Percentiles rank a stretch among this genome's conserved stretches.
Conservation (phyloP, 1,139 yeast species). For the Yamadazyma mexicana region DNA sequence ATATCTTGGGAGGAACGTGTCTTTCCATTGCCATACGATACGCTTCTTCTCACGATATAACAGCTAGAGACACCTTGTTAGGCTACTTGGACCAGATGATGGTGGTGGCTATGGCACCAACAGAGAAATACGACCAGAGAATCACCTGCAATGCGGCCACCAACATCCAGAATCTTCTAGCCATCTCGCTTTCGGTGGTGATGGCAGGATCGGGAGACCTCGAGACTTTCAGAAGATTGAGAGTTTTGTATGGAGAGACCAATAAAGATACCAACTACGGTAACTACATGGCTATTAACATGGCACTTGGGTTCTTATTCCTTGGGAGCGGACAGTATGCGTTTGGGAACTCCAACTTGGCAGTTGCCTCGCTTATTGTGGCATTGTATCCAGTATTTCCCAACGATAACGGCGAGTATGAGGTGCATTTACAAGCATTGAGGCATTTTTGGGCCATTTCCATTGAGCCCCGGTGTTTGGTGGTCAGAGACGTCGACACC, state of each 20-base stretch:
- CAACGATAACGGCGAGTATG: slow-evolving; percentile 39
- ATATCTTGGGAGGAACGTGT: slow-evolving; percentile 74
- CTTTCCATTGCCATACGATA: slow-evolving; percentile 72
- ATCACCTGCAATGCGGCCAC: slow-evolving; percentile 58
- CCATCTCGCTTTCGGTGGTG: slow-evolving; percentile 65
- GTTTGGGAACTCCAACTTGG: slow-evolving; percentile 60
- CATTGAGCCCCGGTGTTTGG: slow-evolving; percentile 76
- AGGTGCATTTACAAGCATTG: slow-evolving; percentile 78
- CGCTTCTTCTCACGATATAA: slow-evolving; percentile 66
- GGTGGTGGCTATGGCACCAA: slow-evolving; percentile 49
- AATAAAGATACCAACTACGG: slow-evolving; percentile 58
- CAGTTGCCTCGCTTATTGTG: slow-evolving; percentile 71
- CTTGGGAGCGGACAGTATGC: slow-evolving; percentile 94
- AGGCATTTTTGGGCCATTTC: slow-evolving; percentile 92
- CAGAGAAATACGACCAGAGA: slow-evolving; percentile 57
- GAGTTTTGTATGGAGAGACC: slow-evolving; percentile 65
- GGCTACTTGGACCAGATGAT: slow-evolving; percentile 62
- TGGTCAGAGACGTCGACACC: slow-evolving; percentile 68
- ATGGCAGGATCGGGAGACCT: slow-evolving; percentile 95
- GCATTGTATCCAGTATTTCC: slow-evolving; percentile 79
- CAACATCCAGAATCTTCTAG: slow-evolving; percentile 59
- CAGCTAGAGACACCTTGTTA: slow-evolving; percentile 61
- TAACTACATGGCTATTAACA: slow-evolving; percentile 72
- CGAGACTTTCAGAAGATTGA: slow-evolving; percentile 68
- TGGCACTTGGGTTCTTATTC: slow-evolving; percentile 85